Evolutionary conservation across 768 basidiomycete genomes (phyloP), one percentile per base, ranked within the genome.

Genomic region (Tricholomella constricta): DNA sequence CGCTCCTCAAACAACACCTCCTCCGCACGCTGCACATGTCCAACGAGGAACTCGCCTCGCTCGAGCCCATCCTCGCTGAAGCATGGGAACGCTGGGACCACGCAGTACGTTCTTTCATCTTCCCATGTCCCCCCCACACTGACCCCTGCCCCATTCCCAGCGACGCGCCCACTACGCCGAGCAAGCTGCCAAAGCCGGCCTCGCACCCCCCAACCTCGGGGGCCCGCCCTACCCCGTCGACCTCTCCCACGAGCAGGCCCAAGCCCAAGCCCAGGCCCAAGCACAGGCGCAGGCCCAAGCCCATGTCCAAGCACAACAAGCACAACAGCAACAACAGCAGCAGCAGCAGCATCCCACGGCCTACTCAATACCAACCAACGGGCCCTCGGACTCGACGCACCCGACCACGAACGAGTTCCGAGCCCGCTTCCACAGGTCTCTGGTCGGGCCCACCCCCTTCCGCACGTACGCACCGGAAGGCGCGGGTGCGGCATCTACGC

Each of bases 41-140:
- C 25, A 83, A 82, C 69, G 89, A 91, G 47, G 91, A 93, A 62
- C 78, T 93, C 15, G 84, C 83, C 2, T 83, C 86, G 9, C 71
- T 93, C 45, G 88, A 92, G 63, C 87, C 89, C 23, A 75, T 90
- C 60, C 86, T 93, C 41, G 89, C 91, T 5, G 85, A 88, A 40
- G 89, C 89, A 15, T 93, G 89, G 80, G 91, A 93, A 52, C 85
- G 88, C 35, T 93, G 91, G 91, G 86, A 92, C 61, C 82, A 84
- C 59, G 85, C 86, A 67, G 89, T 91, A 63, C 51, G 81, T 66
- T 52, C 52, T 36, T 52, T 45, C 31, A 7, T 51, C 56, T 15
- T 31, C 46, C 9, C 45, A 41, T 52, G 27, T 22, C 14, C 29
- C 19, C 45, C 9, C 27, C 37, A 40, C 47, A 29, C 48, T 42